These are phyloP conservation scores for Didymellaceae sp. DNA, from an alignment of 2,329 filamentous ascomycete genomes.

Conservation along the genomic window DNA sequence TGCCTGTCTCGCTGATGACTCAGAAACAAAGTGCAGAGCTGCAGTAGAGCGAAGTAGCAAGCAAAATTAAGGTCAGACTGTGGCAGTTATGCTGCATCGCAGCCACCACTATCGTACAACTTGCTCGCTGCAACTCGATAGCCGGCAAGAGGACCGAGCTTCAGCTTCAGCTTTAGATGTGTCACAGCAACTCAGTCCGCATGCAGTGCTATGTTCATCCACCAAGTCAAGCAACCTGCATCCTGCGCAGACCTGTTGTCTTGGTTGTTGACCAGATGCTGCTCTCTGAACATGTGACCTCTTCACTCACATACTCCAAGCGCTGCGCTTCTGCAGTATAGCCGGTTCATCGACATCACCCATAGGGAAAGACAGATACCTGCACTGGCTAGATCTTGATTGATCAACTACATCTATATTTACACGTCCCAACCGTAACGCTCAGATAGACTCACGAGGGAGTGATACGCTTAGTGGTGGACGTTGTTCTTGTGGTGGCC, in stretches of 20 bases:
- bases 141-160: slow-evolving; percentile 9
- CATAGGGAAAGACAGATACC: background rate
- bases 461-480: slow-evolving; percentile 76
- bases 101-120: background rate
- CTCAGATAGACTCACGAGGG: slow-evolving; percentile 16
- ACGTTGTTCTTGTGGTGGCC: slow-evolving; percentile 99
- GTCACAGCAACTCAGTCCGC: slow-evolving; percentile 7
- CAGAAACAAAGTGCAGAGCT: background rate
- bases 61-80: background rate
- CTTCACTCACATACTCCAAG: too few species aligned
- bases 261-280: background rate
- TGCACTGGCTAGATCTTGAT: slow-evolving; percentile 37
- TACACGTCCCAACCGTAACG: slow-evolving; percentile 40
- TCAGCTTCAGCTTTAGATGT: background rate
- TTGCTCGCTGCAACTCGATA: slow-evolving; percentile 4
- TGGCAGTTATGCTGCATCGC: background rate
- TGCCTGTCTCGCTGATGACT: background rate
- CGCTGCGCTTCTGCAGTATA: too few species aligned
- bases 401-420: slow-evolving; percentile 50
- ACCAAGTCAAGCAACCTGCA: background rate
- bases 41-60: background rate
- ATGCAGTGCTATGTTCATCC: slow-evolving; percentile 7
- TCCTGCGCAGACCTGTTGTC: background rate
- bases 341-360: background rate
- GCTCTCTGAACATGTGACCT: background rate